Conservation (phyloP, 306 rosid species). For the Canavalia gladiata region DNA sequence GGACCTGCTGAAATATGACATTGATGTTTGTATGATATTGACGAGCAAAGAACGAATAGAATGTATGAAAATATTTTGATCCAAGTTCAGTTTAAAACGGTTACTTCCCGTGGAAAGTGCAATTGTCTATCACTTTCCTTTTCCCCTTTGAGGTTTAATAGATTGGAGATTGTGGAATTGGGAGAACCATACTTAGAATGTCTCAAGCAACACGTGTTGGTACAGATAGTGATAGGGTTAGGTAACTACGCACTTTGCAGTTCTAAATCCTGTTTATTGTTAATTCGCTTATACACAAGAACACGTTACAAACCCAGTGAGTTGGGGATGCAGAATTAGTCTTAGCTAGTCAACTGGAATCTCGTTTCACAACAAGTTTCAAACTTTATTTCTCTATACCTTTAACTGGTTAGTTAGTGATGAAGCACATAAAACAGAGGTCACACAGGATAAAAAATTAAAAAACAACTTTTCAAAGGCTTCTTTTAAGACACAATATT, state of each 20-base stretch:
- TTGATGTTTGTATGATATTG: slow-evolving; percentile 34
- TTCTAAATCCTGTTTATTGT: slow-evolving; percentile 11
- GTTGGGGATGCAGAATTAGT: background rate
- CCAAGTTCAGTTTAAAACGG: slow-evolving; percentile 31
- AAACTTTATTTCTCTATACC: too few species aligned
- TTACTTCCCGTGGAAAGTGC: background rate
- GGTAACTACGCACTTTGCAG: slow-evolving; percentile 39
- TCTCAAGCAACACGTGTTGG: background rate
- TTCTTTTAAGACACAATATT: background rate
- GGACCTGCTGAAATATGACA: slow-evolving; percentile 7
- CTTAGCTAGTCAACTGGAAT: too few species aligned
- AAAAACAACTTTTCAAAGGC: background rate
- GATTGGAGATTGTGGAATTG: slow-evolving; percentile 2
- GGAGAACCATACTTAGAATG: background rate
- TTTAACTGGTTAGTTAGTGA: background rate
- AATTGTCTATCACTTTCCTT: background rate
- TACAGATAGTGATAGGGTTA: slow-evolving; percentile 26
- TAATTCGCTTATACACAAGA: background rate
- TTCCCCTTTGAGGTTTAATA: background rate
- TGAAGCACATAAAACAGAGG: background rate
- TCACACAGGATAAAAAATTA: background rate
- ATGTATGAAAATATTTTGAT: slow-evolving; percentile 23
- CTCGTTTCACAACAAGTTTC: too few species aligned
- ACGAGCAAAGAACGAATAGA: background rate
- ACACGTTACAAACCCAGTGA: background rate